Conservation (phyloP, 768 basidiomycete species). For the Paxillus rubicundulus region DNA sequence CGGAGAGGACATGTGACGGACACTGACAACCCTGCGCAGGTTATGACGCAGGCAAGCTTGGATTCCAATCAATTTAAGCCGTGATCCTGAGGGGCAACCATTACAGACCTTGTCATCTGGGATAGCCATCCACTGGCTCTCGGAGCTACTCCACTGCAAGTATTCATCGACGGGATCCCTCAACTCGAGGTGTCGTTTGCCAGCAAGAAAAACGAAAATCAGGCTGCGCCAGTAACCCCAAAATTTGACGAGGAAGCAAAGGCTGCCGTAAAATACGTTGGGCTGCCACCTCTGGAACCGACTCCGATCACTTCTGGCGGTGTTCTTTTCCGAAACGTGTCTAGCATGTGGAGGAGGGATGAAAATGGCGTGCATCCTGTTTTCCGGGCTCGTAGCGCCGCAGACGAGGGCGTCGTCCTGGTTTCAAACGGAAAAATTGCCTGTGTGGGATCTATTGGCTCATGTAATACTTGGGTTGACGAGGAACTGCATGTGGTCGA, state of each 20-base stretch:
- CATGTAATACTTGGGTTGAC: constrained; percentile 12
- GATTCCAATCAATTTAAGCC: background rate
- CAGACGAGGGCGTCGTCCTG: constrained; percentile 38
- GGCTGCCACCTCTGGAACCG: constrained; percentile 63
- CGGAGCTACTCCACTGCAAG: constrained; percentile 78
- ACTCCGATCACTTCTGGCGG: constrained; percentile 28
- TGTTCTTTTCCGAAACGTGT: constrained; percentile 56
- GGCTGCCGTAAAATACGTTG: constrained; percentile 57
- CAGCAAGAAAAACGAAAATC: constrained; percentile 47
- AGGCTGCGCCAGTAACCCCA: constrained; percentile 51
- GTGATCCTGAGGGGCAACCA: background rate
- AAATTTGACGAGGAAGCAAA: constrained; percentile 60
- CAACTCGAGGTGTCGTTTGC: constrained; percentile 45
- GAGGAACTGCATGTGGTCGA: constrained; percentile 33
- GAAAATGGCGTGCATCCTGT: constrained; percentile 19
- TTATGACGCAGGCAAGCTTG: constrained; percentile 57
- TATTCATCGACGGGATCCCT: constrained; percentile 80
- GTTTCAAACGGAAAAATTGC: constrained; percentile 53
- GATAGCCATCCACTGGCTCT: constrained; percentile 75
- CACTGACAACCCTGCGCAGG: constrained; percentile 35
- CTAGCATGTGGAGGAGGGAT: constrained; percentile 31
- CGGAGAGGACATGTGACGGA: background rate
- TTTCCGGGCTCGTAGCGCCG: constrained; percentile 12
- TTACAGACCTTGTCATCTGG: constrained; percentile 57
- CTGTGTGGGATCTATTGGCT: constrained; percentile 37